Evolutionary conservation across 768 basidiomycete genomes (phyloP), one percentile per base, ranked within the genome.

Genomic region (Lactarius indigo): DNA sequence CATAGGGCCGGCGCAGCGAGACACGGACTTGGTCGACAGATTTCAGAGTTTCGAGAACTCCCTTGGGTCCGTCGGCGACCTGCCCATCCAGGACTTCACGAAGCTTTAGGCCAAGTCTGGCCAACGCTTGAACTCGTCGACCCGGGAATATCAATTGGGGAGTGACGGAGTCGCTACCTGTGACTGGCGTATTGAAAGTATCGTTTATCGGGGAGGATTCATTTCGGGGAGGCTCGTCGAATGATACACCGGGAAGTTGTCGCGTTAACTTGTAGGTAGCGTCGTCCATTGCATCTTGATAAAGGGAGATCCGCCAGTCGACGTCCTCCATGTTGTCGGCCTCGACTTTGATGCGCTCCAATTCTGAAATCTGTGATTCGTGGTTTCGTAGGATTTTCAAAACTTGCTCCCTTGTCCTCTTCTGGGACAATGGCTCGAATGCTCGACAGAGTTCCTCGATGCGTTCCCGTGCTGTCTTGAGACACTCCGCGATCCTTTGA

Each of bases 321-420:
- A 47, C n/a, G 10, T 47, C 44, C 9, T 47, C 44, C 44, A 47
- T 23, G 20, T n/a, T 4, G 9, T 23, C n/a, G n/a, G 44, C 44
- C n/a, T 47, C 44, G n/a, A 47, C 44, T 23, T 47, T 41, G n/a
- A 64, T 64, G 42, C 8, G 31, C 41, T 64, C 63, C 56, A 64
- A 18, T 1, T 42, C n/a, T 9, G 56, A 64, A 57, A 64, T 57
- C n/a, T 23, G 28, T 26, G 0, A 8, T 35, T 47, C 41, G 10
- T 5, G 57, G 0, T 1, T 30, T 3, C 12, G 5, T 4, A 66
- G 61, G 30, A 66, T 58, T 23, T n/a, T 17, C n/a, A 2, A 10
- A 56, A 54, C n/a, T 15, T 63, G 33, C 1, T 30, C 42, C 6
- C 20, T n/a, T 5, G 61, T 57, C 30, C 2, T 39, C 37, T 31